Evolutionary conservation across 2,329 filamentous ascomycete genomes (phyloP).

Genomic region (Akanthomyces lecanii): DNA sequence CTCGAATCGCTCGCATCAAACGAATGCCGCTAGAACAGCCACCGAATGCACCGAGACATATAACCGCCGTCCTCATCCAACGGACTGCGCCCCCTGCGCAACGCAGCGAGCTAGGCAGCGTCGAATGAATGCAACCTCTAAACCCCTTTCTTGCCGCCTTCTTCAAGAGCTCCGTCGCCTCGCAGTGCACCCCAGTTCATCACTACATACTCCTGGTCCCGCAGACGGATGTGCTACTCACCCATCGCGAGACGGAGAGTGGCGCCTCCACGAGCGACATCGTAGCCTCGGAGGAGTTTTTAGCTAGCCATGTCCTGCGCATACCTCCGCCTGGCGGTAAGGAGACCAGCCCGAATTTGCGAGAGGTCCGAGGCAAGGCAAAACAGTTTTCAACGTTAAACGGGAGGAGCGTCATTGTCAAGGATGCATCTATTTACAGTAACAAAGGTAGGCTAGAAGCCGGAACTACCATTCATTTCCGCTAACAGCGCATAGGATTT

Average conservation of each 20-base stretch:
- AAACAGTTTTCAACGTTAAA: conserved; percentile 93
- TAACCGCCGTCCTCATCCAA: neutral
- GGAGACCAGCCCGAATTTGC: conserved; percentile 59
- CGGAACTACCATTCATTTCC: neutral
- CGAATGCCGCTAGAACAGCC: neutral
- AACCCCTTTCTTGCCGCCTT: conserved; percentile 98
- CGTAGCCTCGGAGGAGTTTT: conserved; percentile 85
- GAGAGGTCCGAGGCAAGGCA: conserved; percentile 86
- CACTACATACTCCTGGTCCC: conserved; percentile 94
- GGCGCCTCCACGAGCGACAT: conserved; percentile 73
- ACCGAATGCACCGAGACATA: neutral
- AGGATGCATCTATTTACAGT: conserved; percentile 87
- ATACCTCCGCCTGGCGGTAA: conserved; percentile 60
- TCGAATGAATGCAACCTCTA: conserved; percentile 81
- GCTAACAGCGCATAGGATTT: conserved; percentile 60
- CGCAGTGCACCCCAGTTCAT: conserved; percentile 86
- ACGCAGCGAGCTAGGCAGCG: conserved; percentile 16
- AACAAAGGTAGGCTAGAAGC: conserved; percentile 72
- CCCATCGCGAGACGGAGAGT: conserved; percentile 81
- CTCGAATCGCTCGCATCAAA: neutral
- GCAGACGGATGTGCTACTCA: conserved; percentile 85
- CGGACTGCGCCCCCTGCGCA: conserved; percentile 9
- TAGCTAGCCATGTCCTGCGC: conserved; percentile 93
- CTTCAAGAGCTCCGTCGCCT: conserved; percentile 89
- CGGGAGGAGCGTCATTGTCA: conserved; percentile 87